Evolutionary conservation across 768 basidiomycete species (phyloP).

Genomic region (Leucocoprinus leucothites): DNA sequence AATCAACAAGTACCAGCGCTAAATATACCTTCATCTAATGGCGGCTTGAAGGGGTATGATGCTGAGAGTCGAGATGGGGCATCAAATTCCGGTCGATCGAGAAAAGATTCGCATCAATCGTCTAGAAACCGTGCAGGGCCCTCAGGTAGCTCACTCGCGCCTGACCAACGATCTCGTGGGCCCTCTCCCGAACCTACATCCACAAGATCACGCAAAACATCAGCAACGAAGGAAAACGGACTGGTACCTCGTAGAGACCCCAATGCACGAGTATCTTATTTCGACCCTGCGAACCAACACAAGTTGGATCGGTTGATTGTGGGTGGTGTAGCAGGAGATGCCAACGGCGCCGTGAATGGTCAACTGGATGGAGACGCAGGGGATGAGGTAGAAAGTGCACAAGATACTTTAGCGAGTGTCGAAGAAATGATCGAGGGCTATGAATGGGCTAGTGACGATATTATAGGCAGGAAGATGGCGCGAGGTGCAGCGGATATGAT

Average conservation of each 20-base stretch:
- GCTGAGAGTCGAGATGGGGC: not conserved
- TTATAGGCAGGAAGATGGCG: conserved; percentile 60
- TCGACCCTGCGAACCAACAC: conserved; percentile 76
- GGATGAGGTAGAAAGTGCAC: conserved; percentile 57
- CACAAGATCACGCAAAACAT: conserved; percentile 21
- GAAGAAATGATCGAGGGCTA: conserved; percentile 99
- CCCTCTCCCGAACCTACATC: conserved; percentile 18
- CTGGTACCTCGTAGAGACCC: conserved; percentile 48
- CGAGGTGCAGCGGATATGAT: conserved; percentile 86
- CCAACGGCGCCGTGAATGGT: conserved; percentile 20
- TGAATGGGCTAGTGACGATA: conserved; percentile 88
- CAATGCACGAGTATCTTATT: conserved; percentile 77
- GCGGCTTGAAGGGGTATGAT: not conserved
- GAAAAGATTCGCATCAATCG: conserved; percentile 8
- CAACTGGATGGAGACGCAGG: conserved; percentile 53
- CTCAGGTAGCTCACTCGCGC: conserved; percentile 15
- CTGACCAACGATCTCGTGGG: conserved; percentile 22
- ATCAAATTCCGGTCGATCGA: not conserved
- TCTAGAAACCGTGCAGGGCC: conserved; percentile 1
- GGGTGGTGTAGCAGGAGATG: conserved; percentile 22
- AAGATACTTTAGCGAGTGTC: conserved; percentile 85
- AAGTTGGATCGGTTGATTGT: conserved; percentile 67
- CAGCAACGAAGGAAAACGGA: conserved; percentile 28
- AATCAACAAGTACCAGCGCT: conserved; percentile 15
- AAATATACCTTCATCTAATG: not conserved